Conservation (phyloP, 2,329 filamentous ascomycete species). For the Fusarium redolens region DNA sequence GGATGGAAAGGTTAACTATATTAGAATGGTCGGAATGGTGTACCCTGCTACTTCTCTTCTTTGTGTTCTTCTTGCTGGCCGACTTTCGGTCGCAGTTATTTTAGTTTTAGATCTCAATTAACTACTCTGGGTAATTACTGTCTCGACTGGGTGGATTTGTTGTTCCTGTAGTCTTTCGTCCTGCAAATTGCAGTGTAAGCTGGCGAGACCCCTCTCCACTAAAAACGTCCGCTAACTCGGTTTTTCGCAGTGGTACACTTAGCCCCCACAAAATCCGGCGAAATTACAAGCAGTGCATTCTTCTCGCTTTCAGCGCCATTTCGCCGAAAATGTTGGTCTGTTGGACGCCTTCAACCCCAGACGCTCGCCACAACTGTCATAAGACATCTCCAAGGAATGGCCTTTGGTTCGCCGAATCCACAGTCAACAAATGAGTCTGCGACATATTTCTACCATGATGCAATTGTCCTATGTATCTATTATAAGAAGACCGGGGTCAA, state of each 20-base stretch:
- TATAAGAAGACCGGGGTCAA: background rate
- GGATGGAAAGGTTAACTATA: background rate
- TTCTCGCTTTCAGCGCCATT: background rate
- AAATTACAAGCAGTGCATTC: accelerated
- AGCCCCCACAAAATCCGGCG: background rate
- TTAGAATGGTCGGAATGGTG: background rate
- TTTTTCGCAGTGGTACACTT: background rate
- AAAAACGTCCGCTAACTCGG: background rate
- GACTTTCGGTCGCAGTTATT: background rate
- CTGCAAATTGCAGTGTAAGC: too few species aligned
- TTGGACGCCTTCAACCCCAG: background rate
- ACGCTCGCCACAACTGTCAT: too few species aligned
- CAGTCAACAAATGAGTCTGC: accelerated
- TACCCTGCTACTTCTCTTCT: background rate
- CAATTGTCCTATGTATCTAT: accelerated
- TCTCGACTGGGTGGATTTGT: too few species aligned
- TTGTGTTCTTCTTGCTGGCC: background rate
- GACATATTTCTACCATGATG: accelerated
- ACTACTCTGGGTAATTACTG: background rate
- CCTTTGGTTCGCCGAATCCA: background rate
- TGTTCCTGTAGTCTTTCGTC: too few species aligned
- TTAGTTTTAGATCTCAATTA: background rate
- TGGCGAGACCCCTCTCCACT: background rate
- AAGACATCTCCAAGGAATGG: accelerated
- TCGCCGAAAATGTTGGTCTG: background rate